Evolutionary conservation across 352 stramenopile genomes (phyloP).

Genomic region (Globisporangium emineosum): DNA sequence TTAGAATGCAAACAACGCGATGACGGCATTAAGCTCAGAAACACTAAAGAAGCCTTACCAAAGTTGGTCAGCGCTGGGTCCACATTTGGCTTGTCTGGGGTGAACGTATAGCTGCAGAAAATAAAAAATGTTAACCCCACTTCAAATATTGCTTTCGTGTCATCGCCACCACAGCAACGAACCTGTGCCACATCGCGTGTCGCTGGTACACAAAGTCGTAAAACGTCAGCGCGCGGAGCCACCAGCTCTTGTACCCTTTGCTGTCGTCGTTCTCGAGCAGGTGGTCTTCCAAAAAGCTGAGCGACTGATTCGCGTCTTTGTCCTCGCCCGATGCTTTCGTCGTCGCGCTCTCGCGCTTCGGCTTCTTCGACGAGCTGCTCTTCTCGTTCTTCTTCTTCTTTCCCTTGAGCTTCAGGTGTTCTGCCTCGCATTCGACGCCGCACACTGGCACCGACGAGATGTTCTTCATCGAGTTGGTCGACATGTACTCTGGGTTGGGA

Average conservation of each 20-base stretch:
- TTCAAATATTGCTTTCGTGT: not conserved
- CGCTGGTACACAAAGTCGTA: slow-evolving; percentile 87
- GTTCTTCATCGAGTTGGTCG: slow-evolving; percentile 52
- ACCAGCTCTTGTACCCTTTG: slow-evolving; percentile 86
- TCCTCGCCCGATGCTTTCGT: not conserved
- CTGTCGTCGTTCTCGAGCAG: slow-evolving; percentile 63
- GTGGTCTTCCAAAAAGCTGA: slow-evolving; percentile 77
- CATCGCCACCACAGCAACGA: not conserved
- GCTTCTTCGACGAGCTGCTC: slow-evolving; percentile 1
- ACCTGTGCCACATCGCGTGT: slow-evolving; percentile 82
- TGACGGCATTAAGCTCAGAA: not conserved
- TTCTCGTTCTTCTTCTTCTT: slow-evolving; percentile 33
- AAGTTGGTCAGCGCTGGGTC: slow-evolving; percentile 73
- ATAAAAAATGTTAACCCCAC: not conserved
- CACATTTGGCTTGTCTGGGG: slow-evolving; percentile 63
- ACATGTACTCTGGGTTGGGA: slow-evolving; percentile 60
- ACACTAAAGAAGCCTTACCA: slow-evolving; percentile 32
- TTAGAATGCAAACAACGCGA: not conserved
- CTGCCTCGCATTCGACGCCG: slow-evolving; percentile 60
- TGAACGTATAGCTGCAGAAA: slow-evolving; percentile 60
- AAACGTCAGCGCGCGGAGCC: slow-evolving; percentile 75
- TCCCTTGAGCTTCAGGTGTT: slow-evolving; percentile 28
- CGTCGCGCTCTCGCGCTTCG: not conserved
- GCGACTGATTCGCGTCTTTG: slow-evolving; percentile 26
- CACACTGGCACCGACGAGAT: slow-evolving; percentile 57